Conservation (phyloP, 495 filamentous ascomycete genomes). For the Penicillium cataractarum region DNA sequence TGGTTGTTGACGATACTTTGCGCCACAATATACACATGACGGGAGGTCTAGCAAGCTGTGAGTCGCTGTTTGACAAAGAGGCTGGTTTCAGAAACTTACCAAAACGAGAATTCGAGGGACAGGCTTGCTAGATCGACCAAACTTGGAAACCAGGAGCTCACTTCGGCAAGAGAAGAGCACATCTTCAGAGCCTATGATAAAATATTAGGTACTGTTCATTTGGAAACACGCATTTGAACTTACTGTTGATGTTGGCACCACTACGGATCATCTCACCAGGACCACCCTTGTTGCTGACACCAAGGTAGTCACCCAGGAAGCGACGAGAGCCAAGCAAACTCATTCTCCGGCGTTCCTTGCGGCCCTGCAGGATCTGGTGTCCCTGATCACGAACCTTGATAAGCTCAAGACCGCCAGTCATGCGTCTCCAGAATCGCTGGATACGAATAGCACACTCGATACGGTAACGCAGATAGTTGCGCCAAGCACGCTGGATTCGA, state of each 20-base stretch:
- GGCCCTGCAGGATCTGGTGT: slow-evolving; percentile 77
- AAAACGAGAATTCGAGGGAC: slow-evolving; percentile 83
- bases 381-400: slow-evolving; percentile 87
- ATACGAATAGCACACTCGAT: slow-evolving; percentile 92
- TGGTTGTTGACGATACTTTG: slow-evolving; percentile 84
- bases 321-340: slow-evolving; percentile 87
- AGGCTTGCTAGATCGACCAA: slow-evolving; percentile 93
- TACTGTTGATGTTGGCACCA: slow-evolving; percentile 62
- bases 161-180: slow-evolving; percentile 87
- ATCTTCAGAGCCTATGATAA: slow-evolving; percentile 62
- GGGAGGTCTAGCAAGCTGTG: slow-evolving; percentile 61
- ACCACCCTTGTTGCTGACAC: slow-evolving; percentile 76
- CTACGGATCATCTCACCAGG: slow-evolving; percentile 81
- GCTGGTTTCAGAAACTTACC: slow-evolving; percentile 39
- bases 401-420: slow-evolving; percentile 83
- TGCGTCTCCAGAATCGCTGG: slow-evolving; percentile 92
- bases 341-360: slow-evolving; percentile 89
- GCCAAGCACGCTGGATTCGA: slow-evolving; percentile 95
- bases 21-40: slow-evolving; percentile 82
- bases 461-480: slow-evolving; percentile 90
- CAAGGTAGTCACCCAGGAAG: slow-evolving; percentile 95
- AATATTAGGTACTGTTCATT: background rate
- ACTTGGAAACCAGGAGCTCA: slow-evolving; percentile 87
- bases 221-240: slow-evolving; percentile 12
- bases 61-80: background rate